Evolutionary conservation across 495 filamentous ascomycete genomes (phyloP), one percentile per base, ranked within the genome.

Genomic region (Aspergillus sclerotiicarbonarius): DNA sequence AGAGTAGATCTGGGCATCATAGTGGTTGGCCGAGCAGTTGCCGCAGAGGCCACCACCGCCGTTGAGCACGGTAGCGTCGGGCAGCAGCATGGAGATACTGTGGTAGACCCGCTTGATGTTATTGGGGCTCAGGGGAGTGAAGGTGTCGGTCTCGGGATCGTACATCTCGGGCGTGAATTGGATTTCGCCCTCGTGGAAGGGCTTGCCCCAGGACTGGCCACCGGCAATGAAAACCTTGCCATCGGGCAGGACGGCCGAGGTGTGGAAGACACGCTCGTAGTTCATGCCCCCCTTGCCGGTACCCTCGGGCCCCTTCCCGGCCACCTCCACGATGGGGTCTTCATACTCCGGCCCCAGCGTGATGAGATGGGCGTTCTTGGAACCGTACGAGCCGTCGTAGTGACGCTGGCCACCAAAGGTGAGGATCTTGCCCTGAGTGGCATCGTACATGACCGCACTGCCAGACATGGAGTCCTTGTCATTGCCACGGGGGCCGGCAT

Each of bases 1-100:
- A 45, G 67, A 73, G 69, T 77, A 87, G 56, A 86, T 73, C 62
- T 86, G 80, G 4, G 66, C 77, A 61, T 87, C 83, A 52, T 76
- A 80, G 63, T 87, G 84, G 59, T 87, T 85, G 33, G 72, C 71
- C 2, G 69, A 62, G 65, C 80, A 83, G 56, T 67, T 68, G 18
- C 69, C 78, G 53, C 83, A 83, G 8, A 86, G 78, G 4, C 82
- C 83, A 19, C 84, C 78, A 8, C 84, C 84, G 33, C 75, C 82
- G 31, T 69, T 75, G 31, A 85, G 59, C 12, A 86, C 78, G 1
- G 74, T 82, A 9, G 68, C 84, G 53, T 87, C 82, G 0, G 75
- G 80, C 16, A 87, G 67, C 19, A 87, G 77, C 6, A 87, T 60
- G 0, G 77, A 80, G 8, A 79, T 58, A 49, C 70, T 80, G 58